Evolutionary conservation across 148 eudicot genomes (phyloP).

Genomic region (Chenopodium album): DNA sequence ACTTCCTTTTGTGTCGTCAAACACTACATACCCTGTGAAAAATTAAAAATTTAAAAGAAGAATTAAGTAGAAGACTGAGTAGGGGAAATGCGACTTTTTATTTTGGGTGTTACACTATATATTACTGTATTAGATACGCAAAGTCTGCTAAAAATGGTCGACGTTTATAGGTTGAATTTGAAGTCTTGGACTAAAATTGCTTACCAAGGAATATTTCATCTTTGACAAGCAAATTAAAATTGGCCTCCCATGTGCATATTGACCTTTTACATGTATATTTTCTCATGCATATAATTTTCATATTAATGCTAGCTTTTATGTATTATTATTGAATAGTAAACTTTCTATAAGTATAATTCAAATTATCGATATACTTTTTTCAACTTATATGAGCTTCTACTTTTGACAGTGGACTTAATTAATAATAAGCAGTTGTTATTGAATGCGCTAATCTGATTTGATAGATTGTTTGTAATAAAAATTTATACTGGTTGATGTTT

Average conservation of each 20-base stretch:
- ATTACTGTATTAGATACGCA: background rate
- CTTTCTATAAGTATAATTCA: background rate
- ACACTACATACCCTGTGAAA: too few species aligned
- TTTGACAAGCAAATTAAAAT: slow-evolving; percentile 19
- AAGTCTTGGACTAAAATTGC: slow-evolving; percentile 6
- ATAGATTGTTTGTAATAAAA: too few species aligned
- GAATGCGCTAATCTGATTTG: background rate
- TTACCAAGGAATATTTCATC: slow-evolving; percentile 3
- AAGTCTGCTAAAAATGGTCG: background rate
- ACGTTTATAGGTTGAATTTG: background rate
- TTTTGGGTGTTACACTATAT: too few species aligned
- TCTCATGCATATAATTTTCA: background rate
- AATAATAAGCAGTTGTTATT: background rate
- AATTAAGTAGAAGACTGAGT: too few species aligned
- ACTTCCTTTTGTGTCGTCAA: too few species aligned
- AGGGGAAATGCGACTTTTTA: too few species aligned
- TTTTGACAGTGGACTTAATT: background rate
- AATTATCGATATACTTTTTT: background rate
- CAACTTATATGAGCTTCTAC: background rate
- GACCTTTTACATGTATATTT: background rate
- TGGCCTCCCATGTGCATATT: slow-evolving; percentile 30
- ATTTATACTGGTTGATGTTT: background rate
- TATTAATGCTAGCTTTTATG: background rate
- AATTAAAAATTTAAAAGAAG: too few species aligned
- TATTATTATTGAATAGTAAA: background rate